These are phyloP conservation scores for Fragilaria crotonensis DNA, from an alignment of 108 stramenopile genomes.

Conservation along the genomic window DNA sequence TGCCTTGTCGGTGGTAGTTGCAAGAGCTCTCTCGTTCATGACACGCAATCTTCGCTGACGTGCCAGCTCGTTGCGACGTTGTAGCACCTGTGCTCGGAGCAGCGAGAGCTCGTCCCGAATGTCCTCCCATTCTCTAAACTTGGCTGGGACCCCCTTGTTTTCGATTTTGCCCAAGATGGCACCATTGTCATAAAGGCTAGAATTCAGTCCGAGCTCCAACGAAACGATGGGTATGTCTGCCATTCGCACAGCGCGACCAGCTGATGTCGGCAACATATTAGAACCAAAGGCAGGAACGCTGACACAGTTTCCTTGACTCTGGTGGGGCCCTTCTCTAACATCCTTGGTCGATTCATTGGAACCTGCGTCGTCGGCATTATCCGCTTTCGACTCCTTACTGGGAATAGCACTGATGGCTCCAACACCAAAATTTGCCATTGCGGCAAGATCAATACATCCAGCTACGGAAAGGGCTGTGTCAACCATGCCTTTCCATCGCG, in stretches of 20 bases:
- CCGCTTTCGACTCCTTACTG: background rate
- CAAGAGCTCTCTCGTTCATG: conserved; percentile 54
- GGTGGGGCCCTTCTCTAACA: conserved; percentile 2
- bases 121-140: conserved; percentile 48
- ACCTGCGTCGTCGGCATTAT: conserved; percentile 8
- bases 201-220: conserved; percentile 43
- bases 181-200: conserved; percentile 38
- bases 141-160: conserved; percentile 45
- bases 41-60: conserved; percentile 65
- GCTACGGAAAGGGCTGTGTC: conserved; percentile 42
- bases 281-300: conserved; percentile 49
- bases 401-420: too few relatives aligned
- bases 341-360: conserved; percentile 10
- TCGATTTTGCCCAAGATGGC: conserved; percentile 39
- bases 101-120: conserved; percentile 39
- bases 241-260: conserved; percentile 38
- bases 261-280: conserved; percentile 50
- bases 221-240: conserved; percentile 30
- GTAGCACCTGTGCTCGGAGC: conserved; percentile 45
- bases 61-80: conserved; percentile 54
- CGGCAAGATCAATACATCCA: conserved; percentile 38
- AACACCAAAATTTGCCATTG: conserved; percentile 23
- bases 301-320: background rate
- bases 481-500: conserved; percentile 58
- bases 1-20: conserved; percentile 40